A percentile compares a stretch with the other conserved stretches of the same genome.
Evolutionary conservation across 129 eudicot species (phyloP).

Genomic region (Saposhnikovia divaricata): DNA sequence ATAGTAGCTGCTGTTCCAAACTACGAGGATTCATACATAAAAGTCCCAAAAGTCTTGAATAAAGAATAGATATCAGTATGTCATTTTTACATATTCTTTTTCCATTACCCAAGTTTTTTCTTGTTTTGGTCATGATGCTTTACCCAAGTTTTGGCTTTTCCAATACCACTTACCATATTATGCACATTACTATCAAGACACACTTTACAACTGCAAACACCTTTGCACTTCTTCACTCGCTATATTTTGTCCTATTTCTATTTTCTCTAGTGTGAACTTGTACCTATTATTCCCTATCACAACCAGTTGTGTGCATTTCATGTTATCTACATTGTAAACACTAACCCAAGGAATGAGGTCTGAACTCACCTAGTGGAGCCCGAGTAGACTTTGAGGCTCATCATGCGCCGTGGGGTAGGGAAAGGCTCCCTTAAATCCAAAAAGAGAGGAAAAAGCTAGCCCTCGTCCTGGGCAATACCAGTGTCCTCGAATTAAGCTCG

Average conservation of each 20-base stretch:
- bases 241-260: neutral
- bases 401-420: neutral
- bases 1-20: constrained; percentile 36
- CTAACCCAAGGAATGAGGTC: neutral
- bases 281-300: neutral
- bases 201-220: neutral
- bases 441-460: neutral
- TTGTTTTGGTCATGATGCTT: neutral
- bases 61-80: constrained; percentile 35
- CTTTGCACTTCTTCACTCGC: neutral
- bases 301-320: neutral
- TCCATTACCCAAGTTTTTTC: neutral
- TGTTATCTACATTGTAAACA: neutral
- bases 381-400: neutral
- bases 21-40: constrained; percentile 21
- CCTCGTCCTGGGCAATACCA: neutral
- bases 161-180: neutral
- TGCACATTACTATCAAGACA: neutral
- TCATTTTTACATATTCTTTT: neutral
- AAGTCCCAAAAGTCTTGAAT: constrained; percentile 90
- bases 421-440: neutral
- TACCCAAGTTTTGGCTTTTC: neutral
- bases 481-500: neutral
- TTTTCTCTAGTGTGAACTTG: neutral
- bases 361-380: neutral